Evolutionary conservation across 768 basidiomycete species (phyloP), one percentile per base, ranked within the genome.

Genomic region (Podaxis sp.): DNA sequence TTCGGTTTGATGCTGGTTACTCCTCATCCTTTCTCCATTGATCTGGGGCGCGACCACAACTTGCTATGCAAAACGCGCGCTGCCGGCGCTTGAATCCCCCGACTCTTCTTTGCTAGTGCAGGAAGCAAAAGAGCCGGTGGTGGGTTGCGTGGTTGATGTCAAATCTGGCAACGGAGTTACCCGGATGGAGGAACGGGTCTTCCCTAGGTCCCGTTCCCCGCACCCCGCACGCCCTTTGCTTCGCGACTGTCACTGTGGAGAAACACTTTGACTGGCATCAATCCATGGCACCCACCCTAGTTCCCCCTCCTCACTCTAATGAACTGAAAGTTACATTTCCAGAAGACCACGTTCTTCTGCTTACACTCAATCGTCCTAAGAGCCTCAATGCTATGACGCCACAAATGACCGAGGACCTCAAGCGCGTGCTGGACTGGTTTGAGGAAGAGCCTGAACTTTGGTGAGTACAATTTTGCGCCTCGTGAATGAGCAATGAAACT

Each of bases 331-430:
- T 80, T 36, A 67, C 74, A 0, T 75, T 80, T 55, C 80, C 79
- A 2, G 68, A 64, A 7, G 73, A 75, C 1, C 79, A 79, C 70
- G 73, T 80, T 9, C 66, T 80, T 25, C 71, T 78, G 40, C 69
- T 81, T 54, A 76, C 75, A 0, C 69, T 81, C 63, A 94, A 94
- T 74, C 80, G 91, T 6, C 91, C 91, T 0, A 77, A 79, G 57
- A 71, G 80, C 5, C 82, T 91, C 70, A 94, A 95, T 68, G 90
- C 93, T 1, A 83, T 94, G 79, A 85, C 85, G 0, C 82, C 83
- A 6, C 75, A 72, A 5, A 85, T 93, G 80, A 68, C 75, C 15
- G 65, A 71, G 1, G 88, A 88, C 71, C 70, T 92, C 27, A 73
- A 79, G 40, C 64, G 55, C 1, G 68, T 88, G 4, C 71, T 93